phyloP scores from a whole-genome alignment of 768 basidiomycete species.

The Antrodiella citrinella region DNA sequence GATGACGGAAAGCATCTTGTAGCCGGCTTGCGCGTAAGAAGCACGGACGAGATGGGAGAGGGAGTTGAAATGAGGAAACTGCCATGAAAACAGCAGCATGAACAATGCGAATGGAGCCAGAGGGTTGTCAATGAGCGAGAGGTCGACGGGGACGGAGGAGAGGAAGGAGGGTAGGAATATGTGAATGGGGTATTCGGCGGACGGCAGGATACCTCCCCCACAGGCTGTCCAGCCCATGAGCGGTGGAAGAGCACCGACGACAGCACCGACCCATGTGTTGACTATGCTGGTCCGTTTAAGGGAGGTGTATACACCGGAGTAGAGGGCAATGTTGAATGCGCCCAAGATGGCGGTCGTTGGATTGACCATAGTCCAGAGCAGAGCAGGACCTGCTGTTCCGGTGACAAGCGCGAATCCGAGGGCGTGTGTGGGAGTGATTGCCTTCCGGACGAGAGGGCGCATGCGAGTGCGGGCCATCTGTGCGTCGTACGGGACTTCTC shows the following conservation, averaged over 20 bases:
- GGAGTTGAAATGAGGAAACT: slow-evolving; percentile 96
- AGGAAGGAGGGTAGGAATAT: slow-evolving; percentile 59
- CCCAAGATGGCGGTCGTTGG: slow-evolving; percentile 82
- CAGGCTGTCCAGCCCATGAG: slow-evolving; percentile 99
- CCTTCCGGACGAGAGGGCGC: slow-evolving; percentile 77
- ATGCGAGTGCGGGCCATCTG: slow-evolving; percentile 91
- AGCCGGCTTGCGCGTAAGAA: slow-evolving; percentile 90
- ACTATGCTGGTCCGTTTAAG: slow-evolving; percentile 73
- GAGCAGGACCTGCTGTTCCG: slow-evolving; percentile 67
- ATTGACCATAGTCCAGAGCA: slow-evolving; percentile 79
- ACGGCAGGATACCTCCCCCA: slow-evolving; percentile 69
- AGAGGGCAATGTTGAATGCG: slow-evolving; percentile 75
- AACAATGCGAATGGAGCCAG: slow-evolving; percentile 76
- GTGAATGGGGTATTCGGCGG: slow-evolving; percentile 47
- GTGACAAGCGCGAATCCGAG: slow-evolving; percentile 68
- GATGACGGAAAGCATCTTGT: slow-evolving; percentile 83
- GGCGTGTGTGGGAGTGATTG: slow-evolving; percentile 83
- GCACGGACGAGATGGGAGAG: slow-evolving; percentile 82
- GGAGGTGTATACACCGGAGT: slow-evolving; percentile 89
- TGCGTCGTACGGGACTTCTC: slow-evolving; percentile 93
- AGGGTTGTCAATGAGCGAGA: slow-evolving; percentile 65
- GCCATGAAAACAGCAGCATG: slow-evolving; percentile 89
- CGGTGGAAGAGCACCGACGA: slow-evolving; percentile 90
- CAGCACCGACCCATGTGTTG: slow-evolving; percentile 93
- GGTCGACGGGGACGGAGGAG: slow-evolving; percentile 30